Conservation (phyloP, 1,284 basidiomycete genomes). For the Puccinia hordei region DNA sequence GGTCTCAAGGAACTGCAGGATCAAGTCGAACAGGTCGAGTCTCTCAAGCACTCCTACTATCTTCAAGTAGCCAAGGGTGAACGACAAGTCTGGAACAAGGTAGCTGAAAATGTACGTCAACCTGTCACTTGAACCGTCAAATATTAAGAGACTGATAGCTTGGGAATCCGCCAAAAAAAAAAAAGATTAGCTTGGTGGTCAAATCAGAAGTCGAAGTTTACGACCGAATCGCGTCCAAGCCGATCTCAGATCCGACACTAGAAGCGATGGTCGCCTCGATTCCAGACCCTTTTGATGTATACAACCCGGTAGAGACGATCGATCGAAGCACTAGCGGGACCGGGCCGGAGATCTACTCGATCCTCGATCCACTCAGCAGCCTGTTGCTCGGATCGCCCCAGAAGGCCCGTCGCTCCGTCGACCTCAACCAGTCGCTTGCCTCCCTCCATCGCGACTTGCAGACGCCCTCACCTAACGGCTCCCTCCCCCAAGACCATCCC, state of each 20-base stretch:
- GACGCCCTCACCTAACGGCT: not conserved
- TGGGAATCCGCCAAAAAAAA: not conserved
- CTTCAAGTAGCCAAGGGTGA: conserved; percentile 53
- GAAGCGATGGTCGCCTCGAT: conserved; percentile 60
- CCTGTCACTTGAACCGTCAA: not conserved
- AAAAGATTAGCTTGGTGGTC: conserved; percentile 53
- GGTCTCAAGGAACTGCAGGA: conserved; percentile 55
- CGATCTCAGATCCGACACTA: conserved; percentile 59
- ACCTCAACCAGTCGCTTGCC: conserved; percentile 17
- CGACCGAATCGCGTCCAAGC: conserved; percentile 60
- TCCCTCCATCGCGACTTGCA: not conserved
- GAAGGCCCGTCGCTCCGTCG: not conserved
- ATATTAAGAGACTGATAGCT: conserved; percentile 18
- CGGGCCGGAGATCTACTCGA: conserved; percentile 48
- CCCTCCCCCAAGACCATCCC: not conserved
- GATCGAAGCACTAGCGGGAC: not conserved
- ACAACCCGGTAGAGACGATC: conserved; percentile 45
- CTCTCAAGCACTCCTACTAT: conserved; percentile 55
- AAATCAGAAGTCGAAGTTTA: conserved; percentile 56
- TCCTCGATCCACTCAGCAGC: conserved; percentile 33
- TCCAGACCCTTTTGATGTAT: conserved; percentile 61
- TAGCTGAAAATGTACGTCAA: conserved; percentile 53
- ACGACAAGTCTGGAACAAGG: conserved; percentile 54
- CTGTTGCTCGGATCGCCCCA: conserved; percentile 15
- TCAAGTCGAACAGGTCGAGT: conserved; percentile 55